phyloP scores from a whole-genome alignment of 2,329 filamentous ascomycete genomes.

The Epichloe typhina region DNA sequence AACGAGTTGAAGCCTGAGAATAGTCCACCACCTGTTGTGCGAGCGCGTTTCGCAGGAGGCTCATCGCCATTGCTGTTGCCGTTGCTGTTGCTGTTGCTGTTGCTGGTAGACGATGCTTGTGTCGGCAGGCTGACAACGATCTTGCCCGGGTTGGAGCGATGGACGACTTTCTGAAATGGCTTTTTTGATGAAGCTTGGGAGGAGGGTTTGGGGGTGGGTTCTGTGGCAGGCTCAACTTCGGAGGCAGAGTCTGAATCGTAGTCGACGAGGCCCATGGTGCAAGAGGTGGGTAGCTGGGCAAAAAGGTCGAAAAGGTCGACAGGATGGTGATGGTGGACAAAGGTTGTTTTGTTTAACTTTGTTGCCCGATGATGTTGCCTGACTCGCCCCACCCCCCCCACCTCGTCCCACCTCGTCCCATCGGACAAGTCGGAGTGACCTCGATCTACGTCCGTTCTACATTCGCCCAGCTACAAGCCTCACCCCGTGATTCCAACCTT shows the following conservation, averaged over 20 bases:
- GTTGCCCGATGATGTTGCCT: not conserved
- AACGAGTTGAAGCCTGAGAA: slow-evolving; percentile 80
- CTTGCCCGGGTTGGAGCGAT: slow-evolving; percentile 68
- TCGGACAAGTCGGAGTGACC: no score
- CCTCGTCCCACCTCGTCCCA: no score
- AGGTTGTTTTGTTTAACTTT: not conserved
- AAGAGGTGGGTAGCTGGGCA: not conserved
- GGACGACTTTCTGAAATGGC: slow-evolving; percentile 66
- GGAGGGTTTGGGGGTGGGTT: slow-evolving; percentile 18
- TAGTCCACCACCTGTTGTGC: slow-evolving; percentile 40
- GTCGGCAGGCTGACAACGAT: slow-evolving; percentile 69
- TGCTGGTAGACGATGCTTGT: slow-evolving; percentile 20
- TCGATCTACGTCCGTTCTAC: no score
- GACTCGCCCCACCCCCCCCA: no score
- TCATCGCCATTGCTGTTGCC: slow-evolving; percentile 17
- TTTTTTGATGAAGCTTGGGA: slow-evolving; percentile 36
- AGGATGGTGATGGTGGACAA: not conserved
- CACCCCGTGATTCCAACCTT: no score
- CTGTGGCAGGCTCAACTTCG: slow-evolving; percentile 28
- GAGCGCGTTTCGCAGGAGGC: slow-evolving; percentile 57
- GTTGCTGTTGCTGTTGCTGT: slow-evolving; percentile 18
- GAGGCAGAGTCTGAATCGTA: slow-evolving; percentile 52
- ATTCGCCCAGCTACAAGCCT: no score
- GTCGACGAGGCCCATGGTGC: slow-evolving; percentile 62
- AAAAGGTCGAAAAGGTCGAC: no score